Evolutionary conservation across 2,329 filamentous ascomycete species (phyloP).

Genomic region (Aspergillus aculeatinus): DNA sequence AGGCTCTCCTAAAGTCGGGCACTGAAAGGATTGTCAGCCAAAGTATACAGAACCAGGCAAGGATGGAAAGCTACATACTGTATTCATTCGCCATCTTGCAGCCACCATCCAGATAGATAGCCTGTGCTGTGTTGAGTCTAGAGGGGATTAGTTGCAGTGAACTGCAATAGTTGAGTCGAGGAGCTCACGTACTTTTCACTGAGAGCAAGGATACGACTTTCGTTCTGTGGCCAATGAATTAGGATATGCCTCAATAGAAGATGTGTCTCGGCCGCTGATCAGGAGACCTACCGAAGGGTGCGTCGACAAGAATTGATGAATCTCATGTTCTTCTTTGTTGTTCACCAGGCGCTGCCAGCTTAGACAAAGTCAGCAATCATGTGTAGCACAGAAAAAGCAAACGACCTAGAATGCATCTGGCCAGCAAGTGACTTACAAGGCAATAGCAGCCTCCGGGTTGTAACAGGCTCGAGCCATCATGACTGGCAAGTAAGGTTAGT

Average conservation of each 20-base stretch:
- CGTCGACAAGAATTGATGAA: slow-evolving; percentile 60
- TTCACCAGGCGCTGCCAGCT: slow-evolving; percentile 55
- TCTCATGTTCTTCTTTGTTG: slow-evolving; percentile 35
- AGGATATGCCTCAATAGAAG: not conserved
- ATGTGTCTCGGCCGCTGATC: too few relatives aligned
- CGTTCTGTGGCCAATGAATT: slow-evolving; percentile 33
- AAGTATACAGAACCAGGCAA: not conserved
- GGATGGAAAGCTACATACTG: not conserved
- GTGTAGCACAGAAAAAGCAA: not conserved
- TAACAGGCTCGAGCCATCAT: slow-evolving; percentile 65
- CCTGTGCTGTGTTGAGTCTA: slow-evolving; percentile 43
- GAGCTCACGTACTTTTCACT: slow-evolving; percentile 45
- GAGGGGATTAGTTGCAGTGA: slow-evolving; percentile 14
- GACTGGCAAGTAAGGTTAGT: slow-evolving; percentile 36
- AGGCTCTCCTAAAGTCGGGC: not conserved
- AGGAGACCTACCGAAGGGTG: slow-evolving; percentile 52
- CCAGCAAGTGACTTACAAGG: slow-evolving; percentile 39
- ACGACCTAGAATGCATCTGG: not conserved
- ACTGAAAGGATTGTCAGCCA: not conserved
- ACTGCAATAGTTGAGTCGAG: not conserved
- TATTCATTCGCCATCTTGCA: slow-evolving; percentile 27
- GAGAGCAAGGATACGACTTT: slow-evolving; percentile 57
- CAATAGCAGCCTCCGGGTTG: slow-evolving; percentile 56
- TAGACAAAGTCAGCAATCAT: not conserved
- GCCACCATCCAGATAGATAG: slow-evolving; percentile 40